These are phyloP conservation scores for Balakata baccata DNA, from an alignment of 345 rosid species.

Conservation along the genomic window DNA sequence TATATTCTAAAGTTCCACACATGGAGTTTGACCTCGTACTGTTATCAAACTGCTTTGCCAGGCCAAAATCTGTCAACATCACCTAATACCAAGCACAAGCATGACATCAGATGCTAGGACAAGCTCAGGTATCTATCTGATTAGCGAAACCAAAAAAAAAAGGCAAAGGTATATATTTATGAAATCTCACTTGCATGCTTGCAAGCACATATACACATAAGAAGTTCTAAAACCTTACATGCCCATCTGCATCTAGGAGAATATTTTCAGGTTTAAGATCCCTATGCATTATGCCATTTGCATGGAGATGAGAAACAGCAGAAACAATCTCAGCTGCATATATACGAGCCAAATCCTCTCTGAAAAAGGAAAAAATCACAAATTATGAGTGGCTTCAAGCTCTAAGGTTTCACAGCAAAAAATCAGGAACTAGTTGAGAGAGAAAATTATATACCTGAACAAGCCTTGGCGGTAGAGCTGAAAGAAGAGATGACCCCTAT, in stretches of 20 bases:
- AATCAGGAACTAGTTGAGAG: background rate
- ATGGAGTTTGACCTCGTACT: conserved; percentile 80
- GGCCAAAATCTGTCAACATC: conserved; percentile 83
- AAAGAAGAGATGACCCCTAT: conserved; percentile 94
- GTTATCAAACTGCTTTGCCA: conserved; percentile 80
- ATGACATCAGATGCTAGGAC: background rate
- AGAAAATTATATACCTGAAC: conserved; percentile 54
- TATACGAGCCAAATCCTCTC: conserved; percentile 90
- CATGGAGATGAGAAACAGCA: conserved; percentile 91
- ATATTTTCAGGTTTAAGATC: conserved; percentile 96
- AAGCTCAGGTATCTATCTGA: background rate
- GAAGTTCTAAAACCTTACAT: conserved; percentile 36
- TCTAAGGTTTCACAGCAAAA: background rate
- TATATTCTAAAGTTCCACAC: conserved; percentile 91
- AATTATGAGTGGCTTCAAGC: background rate
- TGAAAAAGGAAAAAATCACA: conserved; percentile 26
- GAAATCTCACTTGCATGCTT: conserved; percentile 1
- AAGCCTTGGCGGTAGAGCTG: conserved; percentile 95
- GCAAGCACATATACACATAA: background rate
- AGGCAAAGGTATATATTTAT: no score
- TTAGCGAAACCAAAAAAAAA: background rate
- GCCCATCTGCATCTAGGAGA: conserved; percentile 84
- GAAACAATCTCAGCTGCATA: conserved; percentile 89
- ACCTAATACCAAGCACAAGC: conserved; percentile 34
- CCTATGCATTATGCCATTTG: conserved; percentile 93